A percentile compares a stretch with the other conserved stretches of the same genome.
Evolutionary conservation across 768 basidiomycete genomes (phyloP).

Genomic region (Podaxis rugospora): DNA sequence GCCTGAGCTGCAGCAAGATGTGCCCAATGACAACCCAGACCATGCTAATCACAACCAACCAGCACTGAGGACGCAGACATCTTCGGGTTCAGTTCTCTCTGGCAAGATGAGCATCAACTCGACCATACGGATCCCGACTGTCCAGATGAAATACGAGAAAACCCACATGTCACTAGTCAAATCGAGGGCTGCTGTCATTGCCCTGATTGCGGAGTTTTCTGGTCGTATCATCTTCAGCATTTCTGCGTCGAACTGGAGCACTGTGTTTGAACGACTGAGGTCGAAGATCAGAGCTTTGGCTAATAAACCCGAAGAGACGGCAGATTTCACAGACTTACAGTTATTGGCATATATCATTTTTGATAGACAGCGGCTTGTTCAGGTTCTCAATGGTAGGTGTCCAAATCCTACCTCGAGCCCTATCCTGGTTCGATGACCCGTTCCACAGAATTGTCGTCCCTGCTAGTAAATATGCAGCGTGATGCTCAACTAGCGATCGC

Average conservation of each 20-base stretch:
- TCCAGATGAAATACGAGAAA: conserved; percentile 47
- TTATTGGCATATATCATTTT: conserved; percentile 76
- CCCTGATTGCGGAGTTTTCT: conserved; percentile 64
- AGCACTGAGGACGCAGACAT: conserved; percentile 36
- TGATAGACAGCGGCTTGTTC: conserved; percentile 62
- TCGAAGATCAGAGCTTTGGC: conserved; percentile 67
- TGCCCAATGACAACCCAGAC: conserved; percentile 4
- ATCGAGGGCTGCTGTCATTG: conserved; percentile 50
- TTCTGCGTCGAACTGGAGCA: conserved; percentile 83
- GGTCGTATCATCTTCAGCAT: conserved; percentile 82
- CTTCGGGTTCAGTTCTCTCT: conserved; percentile 35
- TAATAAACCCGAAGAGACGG: conserved; percentile 29
- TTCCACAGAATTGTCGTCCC: conserved; percentile 65
- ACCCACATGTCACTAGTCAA: conserved; percentile 59
- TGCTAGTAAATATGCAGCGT: conserved; percentile 77
- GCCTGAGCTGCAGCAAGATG: conserved; percentile 36
- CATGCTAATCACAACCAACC: conserved; percentile 11
- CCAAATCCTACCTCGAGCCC: conserved; percentile 1
- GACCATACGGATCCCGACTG: conserved; percentile 33
- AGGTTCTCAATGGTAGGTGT: conserved; percentile 62
- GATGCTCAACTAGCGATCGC: conserved; percentile 73
- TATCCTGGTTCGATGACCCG: neutral
- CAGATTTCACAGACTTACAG: conserved; percentile 72
- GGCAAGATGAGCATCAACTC: conserved; percentile 34
- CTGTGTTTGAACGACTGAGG: conserved; percentile 68